These are phyloP conservation scores for Erodium maritimum DNA, from an alignment of 345 rosid species.

Conservation along the genomic window DNA sequence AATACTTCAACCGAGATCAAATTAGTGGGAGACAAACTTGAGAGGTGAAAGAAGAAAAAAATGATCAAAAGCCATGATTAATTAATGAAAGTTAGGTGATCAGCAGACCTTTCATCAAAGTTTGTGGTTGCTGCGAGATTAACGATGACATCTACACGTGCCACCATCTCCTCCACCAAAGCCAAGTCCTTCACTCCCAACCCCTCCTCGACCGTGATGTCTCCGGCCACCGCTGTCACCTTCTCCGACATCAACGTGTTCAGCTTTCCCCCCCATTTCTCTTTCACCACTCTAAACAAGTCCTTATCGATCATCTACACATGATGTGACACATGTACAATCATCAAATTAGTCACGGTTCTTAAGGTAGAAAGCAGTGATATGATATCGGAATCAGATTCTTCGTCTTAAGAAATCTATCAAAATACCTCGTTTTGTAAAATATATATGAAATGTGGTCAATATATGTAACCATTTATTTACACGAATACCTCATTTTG, in stretches of 20 bases:
- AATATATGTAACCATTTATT: no score
- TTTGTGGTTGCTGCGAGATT: constrained; percentile 28
- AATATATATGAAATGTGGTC: no score
- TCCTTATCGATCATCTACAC: constrained; percentile 22
- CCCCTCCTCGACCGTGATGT: constrained; percentile 10
- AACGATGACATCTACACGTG: constrained; percentile 14
- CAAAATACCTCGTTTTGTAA: no score
- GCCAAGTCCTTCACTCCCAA: constrained; percentile 16
- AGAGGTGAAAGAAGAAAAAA: neutral
- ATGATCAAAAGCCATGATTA: no score
- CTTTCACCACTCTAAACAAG: constrained; percentile 19
- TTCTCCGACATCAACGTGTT: constrained; percentile 15
- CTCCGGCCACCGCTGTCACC: constrained; percentile 16
- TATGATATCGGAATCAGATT: no score
- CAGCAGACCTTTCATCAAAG: constrained; percentile 23
- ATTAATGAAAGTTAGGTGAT: no score
- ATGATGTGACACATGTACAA: no score
- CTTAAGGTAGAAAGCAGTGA: no score
- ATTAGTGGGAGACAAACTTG: no score
- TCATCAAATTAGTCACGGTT: no score
- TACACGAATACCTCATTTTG: constrained; percentile 47
- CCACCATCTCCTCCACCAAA: constrained; percentile 11
- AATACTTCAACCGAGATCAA: no score
- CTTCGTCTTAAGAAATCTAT: no score
- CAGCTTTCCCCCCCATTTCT: constrained; percentile 14